Percentiles rank a stretch among this genome's conserved stretches.
Evolutionary conservation across 306 rosid species (phyloP).

Genomic region (Fragaria iinumae): DNA sequence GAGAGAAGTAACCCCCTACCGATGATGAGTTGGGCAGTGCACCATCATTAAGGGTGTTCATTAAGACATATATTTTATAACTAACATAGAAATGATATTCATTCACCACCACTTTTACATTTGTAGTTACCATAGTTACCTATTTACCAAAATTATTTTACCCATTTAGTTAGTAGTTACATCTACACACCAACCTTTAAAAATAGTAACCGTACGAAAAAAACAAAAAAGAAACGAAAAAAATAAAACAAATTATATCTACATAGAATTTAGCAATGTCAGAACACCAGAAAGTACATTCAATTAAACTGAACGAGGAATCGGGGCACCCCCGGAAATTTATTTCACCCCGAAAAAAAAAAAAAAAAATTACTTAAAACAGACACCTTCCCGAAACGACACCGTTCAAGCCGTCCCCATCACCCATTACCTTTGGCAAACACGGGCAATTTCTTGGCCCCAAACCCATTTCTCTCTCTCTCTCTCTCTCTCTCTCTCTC

Average conservation of each 20-base stretch:
- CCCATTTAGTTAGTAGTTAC: too few species aligned
- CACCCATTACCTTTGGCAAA: constrained; percentile 27
- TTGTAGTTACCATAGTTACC: too few species aligned
- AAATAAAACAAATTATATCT: not conserved
- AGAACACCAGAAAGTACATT: not conserved
- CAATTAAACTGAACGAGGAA: constrained; percentile 2
- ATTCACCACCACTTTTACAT: not conserved
- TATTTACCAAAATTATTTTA: too few species aligned
- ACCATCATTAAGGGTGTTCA: not conserved
- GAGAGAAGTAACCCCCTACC: not conserved
- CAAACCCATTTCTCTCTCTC: constrained; percentile 24
- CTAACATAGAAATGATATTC: too few species aligned
- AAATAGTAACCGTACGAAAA: not conserved
- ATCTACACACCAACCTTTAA: too few species aligned
- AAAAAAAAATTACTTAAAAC: not conserved
- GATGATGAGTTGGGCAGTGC: not conserved
- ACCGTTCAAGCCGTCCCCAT: constrained; percentile 39
- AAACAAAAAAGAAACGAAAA: not conserved
- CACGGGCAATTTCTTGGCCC: constrained; percentile 33
- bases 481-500: not conserved
- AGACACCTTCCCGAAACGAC: constrained; percentile 26
- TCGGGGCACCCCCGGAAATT: not conserved
- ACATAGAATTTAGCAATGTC: not conserved
- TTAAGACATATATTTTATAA: not conserved
- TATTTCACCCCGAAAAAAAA: not conserved